These are phyloP conservation scores for Cordyceps militaris DNA, from an alignment of 2,329 filamentous ascomycete genomes.

Conservation along the genomic window DNA sequence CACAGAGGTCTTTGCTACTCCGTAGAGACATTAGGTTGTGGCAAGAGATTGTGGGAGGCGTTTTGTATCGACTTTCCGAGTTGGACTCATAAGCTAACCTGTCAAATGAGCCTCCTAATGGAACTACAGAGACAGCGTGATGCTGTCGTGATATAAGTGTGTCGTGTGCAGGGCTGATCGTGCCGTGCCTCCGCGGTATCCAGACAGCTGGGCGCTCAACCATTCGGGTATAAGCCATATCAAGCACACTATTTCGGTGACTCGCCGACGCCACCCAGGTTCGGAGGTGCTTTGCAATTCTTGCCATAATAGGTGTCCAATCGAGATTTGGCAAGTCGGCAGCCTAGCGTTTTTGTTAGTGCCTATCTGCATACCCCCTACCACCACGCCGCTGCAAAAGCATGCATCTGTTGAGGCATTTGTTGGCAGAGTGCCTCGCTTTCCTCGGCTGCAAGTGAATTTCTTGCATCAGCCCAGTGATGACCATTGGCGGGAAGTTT, in stretches of 20 bases:
- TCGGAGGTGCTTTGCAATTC: background rate
- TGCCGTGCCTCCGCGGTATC: background rate
- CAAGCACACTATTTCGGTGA: constrained; percentile 3
- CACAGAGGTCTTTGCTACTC: background rate
- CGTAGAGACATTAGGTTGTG: background rate
- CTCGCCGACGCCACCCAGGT: constrained; percentile 4
- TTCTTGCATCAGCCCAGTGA: background rate
- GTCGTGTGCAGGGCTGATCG: background rate
- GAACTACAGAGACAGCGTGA: background rate
- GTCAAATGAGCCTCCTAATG: background rate
- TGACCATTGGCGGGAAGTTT: background rate
- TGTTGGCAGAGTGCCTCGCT: background rate
- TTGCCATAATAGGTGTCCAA: background rate
- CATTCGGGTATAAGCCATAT: constrained; percentile 7
- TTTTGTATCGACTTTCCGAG: too few species aligned
- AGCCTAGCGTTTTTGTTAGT: constrained; percentile 1
- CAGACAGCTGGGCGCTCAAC: background rate
- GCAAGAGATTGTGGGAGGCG: too few species aligned
- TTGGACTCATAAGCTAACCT: too few species aligned
- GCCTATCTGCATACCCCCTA: background rate
- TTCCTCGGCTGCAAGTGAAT: background rate
- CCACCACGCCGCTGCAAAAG: background rate
- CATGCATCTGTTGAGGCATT: constrained; percentile 3
- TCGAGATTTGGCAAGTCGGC: constrained; percentile 9
- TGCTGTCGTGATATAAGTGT: background rate